Percentiles rank a stretch among this genome's conserved stretches.
Conservation (phyloP, 2,329 filamentous ascomycete species). For the Xenosphaeropsis pyriputrescens region DNA sequence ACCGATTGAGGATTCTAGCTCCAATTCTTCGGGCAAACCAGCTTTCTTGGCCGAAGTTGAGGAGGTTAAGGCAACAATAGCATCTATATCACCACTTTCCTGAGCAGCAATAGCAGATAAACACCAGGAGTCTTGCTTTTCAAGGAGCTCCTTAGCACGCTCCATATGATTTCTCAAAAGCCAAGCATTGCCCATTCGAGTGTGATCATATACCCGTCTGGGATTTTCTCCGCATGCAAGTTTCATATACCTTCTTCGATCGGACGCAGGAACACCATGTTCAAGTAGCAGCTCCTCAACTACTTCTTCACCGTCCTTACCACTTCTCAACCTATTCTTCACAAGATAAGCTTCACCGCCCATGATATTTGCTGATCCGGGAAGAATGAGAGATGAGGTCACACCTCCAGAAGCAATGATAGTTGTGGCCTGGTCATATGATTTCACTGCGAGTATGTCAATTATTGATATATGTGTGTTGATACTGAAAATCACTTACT, state of each 20-base stretch:
- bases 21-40: slow-evolving; percentile 19
- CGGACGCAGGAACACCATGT: slow-evolving; percentile 18
- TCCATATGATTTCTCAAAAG: slow-evolving; percentile 23
- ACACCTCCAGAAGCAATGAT: slow-evolving; percentile 28
- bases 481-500: too few relatives aligned
- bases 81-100: slow-evolving; percentile 7
- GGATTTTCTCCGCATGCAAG: slow-evolving; percentile 32
- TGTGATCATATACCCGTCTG: slow-evolving; percentile 21
- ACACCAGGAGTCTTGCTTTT: slow-evolving; percentile 21
- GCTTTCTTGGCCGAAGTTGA: slow-evolving; percentile 2
- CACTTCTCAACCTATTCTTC: slow-evolving; percentile 23
- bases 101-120: slow-evolving; percentile 10
- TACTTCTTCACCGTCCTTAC: slow-evolving; percentile 20
- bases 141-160: slow-evolving; percentile 20
- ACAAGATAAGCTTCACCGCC: slow-evolving; percentile 27
- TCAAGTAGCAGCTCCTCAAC: slow-evolving; percentile 27
- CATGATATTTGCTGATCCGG: slow-evolving; percentile 28
- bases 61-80: slow-evolving; percentile 7
- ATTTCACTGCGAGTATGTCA: slow-evolving; percentile 17
- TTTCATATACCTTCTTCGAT: slow-evolving; percentile 25
- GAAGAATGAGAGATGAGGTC: slow-evolving; percentile 28
- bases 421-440: slow-evolving; percentile 22
- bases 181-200: slow-evolving; percentile 25
- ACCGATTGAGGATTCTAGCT: slow-evolving; percentile 24
- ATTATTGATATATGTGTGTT: too few relatives aligned